Evolutionary conservation across 1,284 basidiomycete species (phyloP).

Genomic region (Cutaneotrichosporon sp.): DNA sequence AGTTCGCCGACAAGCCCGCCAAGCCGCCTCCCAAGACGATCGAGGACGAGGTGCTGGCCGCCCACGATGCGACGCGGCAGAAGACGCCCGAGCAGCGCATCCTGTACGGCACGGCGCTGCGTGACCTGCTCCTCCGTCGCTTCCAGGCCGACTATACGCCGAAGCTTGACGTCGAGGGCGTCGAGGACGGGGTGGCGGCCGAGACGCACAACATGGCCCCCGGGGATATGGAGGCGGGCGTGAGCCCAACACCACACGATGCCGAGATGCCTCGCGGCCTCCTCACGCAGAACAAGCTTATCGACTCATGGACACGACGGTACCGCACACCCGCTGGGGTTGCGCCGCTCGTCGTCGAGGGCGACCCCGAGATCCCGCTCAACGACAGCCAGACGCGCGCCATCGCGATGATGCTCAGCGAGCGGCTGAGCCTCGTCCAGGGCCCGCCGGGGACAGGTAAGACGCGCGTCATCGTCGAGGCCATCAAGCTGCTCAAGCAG

Average conservation of each 20-base stretch:
- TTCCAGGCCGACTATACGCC: conserved; percentile 54
- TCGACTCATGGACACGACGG: conserved; percentile 72
- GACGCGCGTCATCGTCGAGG: conserved; percentile 86
- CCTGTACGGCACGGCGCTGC: conserved; percentile 66
- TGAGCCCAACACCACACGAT: conserved; percentile 21
- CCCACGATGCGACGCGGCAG: not conserved
- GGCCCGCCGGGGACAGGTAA: conserved; percentile 97
- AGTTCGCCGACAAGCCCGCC: conserved; percentile 6
- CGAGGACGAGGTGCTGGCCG: conserved; percentile 9
- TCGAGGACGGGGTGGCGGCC: conserved; percentile 20
- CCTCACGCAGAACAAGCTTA: conserved; percentile 68
- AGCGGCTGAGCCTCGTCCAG: conserved; percentile 78
- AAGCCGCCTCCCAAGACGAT: not conserved
- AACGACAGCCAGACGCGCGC: conserved; percentile 80
- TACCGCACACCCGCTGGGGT: conserved; percentile 60
- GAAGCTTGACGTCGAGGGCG: not conserved
- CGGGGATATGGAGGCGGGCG: conserved; percentile 40
- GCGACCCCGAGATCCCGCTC: conserved; percentile 74
- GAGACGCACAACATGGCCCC: conserved; percentile 29
- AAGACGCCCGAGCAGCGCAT: conserved; percentile 54
- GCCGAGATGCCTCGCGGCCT: conserved; percentile 53
- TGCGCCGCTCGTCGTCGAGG: conserved; percentile 67
- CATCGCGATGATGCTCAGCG: conserved; percentile 80
- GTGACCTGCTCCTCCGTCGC: conserved; percentile 64
- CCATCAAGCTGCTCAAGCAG: conserved; percentile 74